Conservation (phyloP, 208 protist species). For the Zelonia costaricensis region DNA sequence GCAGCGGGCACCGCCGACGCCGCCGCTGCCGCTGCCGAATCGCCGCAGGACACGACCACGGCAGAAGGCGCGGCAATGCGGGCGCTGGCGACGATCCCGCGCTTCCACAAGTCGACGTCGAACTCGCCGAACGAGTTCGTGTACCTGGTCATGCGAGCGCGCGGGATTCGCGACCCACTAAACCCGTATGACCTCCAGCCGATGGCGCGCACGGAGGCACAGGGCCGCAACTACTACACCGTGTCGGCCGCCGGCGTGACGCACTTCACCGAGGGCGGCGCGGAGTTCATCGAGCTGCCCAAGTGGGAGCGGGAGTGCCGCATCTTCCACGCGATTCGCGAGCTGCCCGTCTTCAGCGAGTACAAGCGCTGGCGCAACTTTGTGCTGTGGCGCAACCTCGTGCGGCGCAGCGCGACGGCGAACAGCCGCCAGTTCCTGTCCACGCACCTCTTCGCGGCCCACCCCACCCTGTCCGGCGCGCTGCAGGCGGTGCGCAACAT, state of each 20-base stretch:
- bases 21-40: not conserved
- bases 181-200: slow-evolving; percentile 96
- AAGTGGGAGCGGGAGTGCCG: slow-evolving; percentile 94
- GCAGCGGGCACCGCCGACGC: not conserved
- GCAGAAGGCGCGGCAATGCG: slow-evolving; percentile 18
- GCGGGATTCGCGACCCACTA: slow-evolving; percentile 82
- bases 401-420: slow-evolving; percentile 82
- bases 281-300: slow-evolving; percentile 93
- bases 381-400: slow-evolving; percentile 89
- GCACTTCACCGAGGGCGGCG: slow-evolving; percentile 86
- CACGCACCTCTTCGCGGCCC: slow-evolving; percentile 88
- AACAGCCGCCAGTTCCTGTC: slow-evolving; percentile 81
- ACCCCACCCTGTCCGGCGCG: slow-evolving; percentile 83
- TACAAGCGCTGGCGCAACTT: slow-evolving; percentile 96
- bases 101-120: slow-evolving; percentile 74
- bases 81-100: slow-evolving; percentile 48
- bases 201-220: slow-evolving; percentile 88
- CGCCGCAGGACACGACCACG: not conserved
- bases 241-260: slow-evolving; percentile 94
- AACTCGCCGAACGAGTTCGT: slow-evolving; percentile 91
- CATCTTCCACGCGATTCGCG: slow-evolving; percentile 88
- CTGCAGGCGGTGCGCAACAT: slow-evolving; percentile 78
- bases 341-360: slow-evolving; percentile 91
- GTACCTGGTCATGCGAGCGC: slow-evolving; percentile 85
- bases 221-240: slow-evolving; percentile 92